These are phyloP conservation scores for Penicillium sp. DNA, from an alignment of 2,329 filamentous ascomycete genomes.

Conservation along the genomic window DNA sequence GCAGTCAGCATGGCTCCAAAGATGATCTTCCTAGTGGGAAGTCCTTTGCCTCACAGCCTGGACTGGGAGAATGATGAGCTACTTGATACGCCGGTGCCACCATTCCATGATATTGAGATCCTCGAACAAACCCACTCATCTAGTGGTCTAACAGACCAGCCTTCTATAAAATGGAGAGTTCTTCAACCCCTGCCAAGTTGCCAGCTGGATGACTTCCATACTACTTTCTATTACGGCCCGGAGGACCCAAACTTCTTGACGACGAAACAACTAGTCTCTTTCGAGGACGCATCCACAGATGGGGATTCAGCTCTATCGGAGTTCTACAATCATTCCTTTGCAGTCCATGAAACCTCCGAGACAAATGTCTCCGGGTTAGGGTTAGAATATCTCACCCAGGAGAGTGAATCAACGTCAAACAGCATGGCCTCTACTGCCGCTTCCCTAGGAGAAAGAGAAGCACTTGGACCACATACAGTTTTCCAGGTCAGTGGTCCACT, in stretches of 20 bases:
- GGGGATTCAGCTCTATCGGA: slow-evolving; percentile 55
- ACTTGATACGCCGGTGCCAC: slow-evolving; percentile 50
- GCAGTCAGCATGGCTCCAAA: slow-evolving; percentile 33
- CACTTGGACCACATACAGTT: slow-evolving; percentile 6
- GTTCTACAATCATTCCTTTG: slow-evolving; percentile 80
- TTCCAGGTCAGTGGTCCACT: slow-evolving; percentile 53
- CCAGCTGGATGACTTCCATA: slow-evolving; percentile 10
- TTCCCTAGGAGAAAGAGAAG: slow-evolving; percentile 15
- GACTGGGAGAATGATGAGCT: slow-evolving; percentile 60
- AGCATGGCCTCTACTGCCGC: slow-evolving; percentile 18
- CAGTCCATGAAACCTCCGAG: slow-evolving; percentile 64
- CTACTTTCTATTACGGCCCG: slow-evolving; percentile 14
- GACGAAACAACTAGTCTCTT: slow-evolving; percentile 32
- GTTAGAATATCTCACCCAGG: slow-evolving; percentile 27
- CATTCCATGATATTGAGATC: slow-evolving; percentile 29
- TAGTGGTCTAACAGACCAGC: slow-evolving; percentile 10
- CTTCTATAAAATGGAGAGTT: slow-evolving; percentile 34
- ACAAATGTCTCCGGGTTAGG: slow-evolving; percentile 28
- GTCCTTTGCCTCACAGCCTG: slow-evolving; percentile 60
- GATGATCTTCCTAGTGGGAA: slow-evolving; percentile 61
- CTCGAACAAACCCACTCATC: slow-evolving; percentile 8
- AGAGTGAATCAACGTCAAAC: slow-evolving; percentile 28
- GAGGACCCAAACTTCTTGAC: slow-evolving; percentile 35
- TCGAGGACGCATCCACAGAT: slow-evolving; percentile 12
- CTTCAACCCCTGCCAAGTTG: slow-evolving; percentile 24